phyloP scores from a whole-genome alignment of 2,329 filamentous ascomycete genomes.

The Nakataea oryzae region DNA sequence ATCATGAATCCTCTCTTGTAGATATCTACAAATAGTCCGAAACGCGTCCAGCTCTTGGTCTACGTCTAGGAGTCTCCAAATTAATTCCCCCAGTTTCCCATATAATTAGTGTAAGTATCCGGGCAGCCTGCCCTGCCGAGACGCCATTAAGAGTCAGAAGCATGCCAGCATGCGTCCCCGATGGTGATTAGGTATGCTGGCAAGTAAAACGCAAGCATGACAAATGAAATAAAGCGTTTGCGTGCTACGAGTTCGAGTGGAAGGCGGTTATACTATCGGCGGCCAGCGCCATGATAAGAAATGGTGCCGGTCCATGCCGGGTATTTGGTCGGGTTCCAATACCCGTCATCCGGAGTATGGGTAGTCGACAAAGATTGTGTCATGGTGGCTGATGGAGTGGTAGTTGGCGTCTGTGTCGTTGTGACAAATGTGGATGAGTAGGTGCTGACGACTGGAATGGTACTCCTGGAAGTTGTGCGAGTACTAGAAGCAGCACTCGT shows the following conservation, averaged over 20 bases:
- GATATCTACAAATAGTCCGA: not conserved
- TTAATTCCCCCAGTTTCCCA: not conserved
- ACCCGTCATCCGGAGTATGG: slow-evolving; percentile 32
- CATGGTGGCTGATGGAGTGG: slow-evolving; percentile 9
- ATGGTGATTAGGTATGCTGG: not conserved
- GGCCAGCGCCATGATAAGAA: not conserved
- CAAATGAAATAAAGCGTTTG: not conserved
- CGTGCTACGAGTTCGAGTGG: not conserved
- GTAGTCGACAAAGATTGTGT: too few species aligned
- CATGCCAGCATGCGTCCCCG: too few species aligned
- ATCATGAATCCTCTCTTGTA: not conserved
- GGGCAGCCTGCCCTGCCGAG: not conserved
- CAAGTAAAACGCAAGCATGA: not conserved
- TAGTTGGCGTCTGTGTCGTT: slow-evolving; percentile 8
- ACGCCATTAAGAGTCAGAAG: not conserved
- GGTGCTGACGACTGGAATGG: not conserved
- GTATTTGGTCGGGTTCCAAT: slow-evolving; percentile 32
- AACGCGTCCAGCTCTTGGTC: not conserved
- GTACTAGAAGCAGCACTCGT: slow-evolving; percentile 9
- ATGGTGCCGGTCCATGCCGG: slow-evolving; percentile 30
- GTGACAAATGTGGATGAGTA: not conserved
- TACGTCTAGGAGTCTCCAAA: not conserved
- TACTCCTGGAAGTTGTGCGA: not conserved
- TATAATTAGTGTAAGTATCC: not conserved
- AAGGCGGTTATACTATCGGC: not conserved